phyloP scores from a whole-genome alignment of 345 rosid genomes.

The Pistacia atlantica region DNA sequence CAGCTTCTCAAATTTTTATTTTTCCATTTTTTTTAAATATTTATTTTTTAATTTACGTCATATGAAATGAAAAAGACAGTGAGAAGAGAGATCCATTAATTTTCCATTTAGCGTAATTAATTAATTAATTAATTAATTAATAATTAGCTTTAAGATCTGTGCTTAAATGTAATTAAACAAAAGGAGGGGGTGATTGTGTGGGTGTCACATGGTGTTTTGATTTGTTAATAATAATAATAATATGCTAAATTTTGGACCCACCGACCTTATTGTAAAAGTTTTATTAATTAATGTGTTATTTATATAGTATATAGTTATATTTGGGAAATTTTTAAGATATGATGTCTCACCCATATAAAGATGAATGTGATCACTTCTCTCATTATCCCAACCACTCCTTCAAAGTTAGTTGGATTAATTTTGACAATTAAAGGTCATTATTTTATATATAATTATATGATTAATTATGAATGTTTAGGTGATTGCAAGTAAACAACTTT shows the following conservation, averaged over 20 bases:
- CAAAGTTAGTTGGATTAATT: background rate
- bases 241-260: too few relatives aligned
- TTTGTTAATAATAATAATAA: too few relatives aligned
- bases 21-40: background rate
- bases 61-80: background rate
- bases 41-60: background rate
- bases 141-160: constrained; percentile 8
- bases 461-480: background rate
- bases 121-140: background rate
- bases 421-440: background rate
- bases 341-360: background rate
- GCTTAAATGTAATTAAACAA: background rate
- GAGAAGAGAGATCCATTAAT: background rate
- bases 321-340: background rate
- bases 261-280: too few relatives aligned
- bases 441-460: background rate
- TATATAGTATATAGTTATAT: too few relatives aligned
- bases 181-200: background rate
- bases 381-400: constrained; percentile 4
- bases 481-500: constrained; percentile 1
- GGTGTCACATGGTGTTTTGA: background rate
- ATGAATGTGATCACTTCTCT: background rate
- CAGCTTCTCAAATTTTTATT: background rate
- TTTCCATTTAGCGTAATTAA: background rate
- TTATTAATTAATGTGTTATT: too few relatives aligned